phyloP scores from a whole-genome alignment of 164 flowering plant species.

The Nelumbo lutea region DNA sequence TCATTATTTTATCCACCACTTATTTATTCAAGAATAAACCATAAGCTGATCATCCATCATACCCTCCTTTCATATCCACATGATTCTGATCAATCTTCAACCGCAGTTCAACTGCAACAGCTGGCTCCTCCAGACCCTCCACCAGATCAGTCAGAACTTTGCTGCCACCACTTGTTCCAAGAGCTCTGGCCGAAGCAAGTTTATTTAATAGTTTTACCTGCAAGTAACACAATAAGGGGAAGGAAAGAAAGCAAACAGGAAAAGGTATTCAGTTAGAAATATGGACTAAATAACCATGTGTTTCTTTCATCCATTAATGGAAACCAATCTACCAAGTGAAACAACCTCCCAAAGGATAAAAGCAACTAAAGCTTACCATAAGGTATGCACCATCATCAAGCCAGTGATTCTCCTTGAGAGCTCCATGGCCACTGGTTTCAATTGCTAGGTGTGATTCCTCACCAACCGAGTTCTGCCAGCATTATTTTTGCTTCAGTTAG shows the following conservation, averaged over 20 bases:
- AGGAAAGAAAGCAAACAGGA: not conserved
- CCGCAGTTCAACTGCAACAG: conserved; percentile 73
- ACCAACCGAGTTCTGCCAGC: conserved; percentile 75
- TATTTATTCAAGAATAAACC: not conserved
- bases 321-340: not conserved
- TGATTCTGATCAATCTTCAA: conserved; percentile 82
- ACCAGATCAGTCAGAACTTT: conserved; percentile 85
- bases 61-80: conserved; percentile 87
- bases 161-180: conserved; percentile 69
- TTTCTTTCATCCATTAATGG: not conserved
- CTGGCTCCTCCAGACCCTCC: conserved; percentile 86
- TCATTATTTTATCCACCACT: conserved; percentile 5
- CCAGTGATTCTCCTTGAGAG: conserved; percentile 97
- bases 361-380: conserved; percentile 52
- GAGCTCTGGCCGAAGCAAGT: conserved; percentile 88
- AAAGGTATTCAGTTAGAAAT: not conserved
- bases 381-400: conserved; percentile 99
- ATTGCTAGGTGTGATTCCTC: conserved; percentile 97
- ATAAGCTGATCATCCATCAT: conserved; percentile 12
- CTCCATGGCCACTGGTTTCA: conserved; percentile 99
- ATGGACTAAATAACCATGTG: not conserved
- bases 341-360: conserved; percentile 1
- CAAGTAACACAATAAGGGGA: conserved; percentile 1
- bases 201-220: conserved; percentile 95
- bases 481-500: conserved; percentile 4